Evolutionary conservation across 371 early-diverging fungal genomes (phyloP).

Genomic region (Lichtheimia corymbifera): DNA sequence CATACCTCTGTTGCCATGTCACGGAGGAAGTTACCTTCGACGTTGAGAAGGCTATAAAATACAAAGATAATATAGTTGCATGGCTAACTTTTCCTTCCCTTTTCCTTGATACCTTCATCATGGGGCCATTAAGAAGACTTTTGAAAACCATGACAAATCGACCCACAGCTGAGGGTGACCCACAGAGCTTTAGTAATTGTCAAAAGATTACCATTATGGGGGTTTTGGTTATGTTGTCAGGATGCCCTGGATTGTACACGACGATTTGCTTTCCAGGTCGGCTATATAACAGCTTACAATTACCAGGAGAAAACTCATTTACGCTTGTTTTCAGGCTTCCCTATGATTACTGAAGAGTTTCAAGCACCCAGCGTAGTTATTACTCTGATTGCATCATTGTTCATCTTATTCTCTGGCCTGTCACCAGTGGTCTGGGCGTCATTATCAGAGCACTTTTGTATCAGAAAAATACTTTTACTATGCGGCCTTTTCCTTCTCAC

Average conservation of each 20-base stretch:
- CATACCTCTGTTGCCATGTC: no score
- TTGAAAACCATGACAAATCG: no score
- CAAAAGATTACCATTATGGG: conserved; percentile 18
- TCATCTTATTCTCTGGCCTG: conserved; percentile 59
- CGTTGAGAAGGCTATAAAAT: no score
- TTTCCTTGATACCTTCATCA: no score
- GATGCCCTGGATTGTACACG: conserved; percentile 25
- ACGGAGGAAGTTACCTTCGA: no score
- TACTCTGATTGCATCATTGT: conserved; percentile 56
- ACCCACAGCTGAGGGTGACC: conserved; percentile 11
- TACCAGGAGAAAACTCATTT: no score
- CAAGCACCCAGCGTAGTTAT: conserved; percentile 48
- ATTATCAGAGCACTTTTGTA: conserved; percentile 57
- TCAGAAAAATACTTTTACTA: conserved; percentile 29
- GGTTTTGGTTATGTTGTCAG: conserved; percentile 20
- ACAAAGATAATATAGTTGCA: no score
- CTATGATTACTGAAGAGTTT: conserved; percentile 46
- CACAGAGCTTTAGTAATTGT: conserved; percentile 15
- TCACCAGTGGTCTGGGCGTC: conserved; percentile 70
- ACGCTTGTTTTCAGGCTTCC: conserved; percentile 31
- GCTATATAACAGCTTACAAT: not conserved
- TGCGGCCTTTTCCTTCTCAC: conserved; percentile 58
- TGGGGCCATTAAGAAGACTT: no score
- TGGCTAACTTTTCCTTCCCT: no score
- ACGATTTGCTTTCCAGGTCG: conserved; percentile 28